Conservation (phyloP, 2,329 filamentous ascomycete species). For the Sporothrix luriei region DNA sequence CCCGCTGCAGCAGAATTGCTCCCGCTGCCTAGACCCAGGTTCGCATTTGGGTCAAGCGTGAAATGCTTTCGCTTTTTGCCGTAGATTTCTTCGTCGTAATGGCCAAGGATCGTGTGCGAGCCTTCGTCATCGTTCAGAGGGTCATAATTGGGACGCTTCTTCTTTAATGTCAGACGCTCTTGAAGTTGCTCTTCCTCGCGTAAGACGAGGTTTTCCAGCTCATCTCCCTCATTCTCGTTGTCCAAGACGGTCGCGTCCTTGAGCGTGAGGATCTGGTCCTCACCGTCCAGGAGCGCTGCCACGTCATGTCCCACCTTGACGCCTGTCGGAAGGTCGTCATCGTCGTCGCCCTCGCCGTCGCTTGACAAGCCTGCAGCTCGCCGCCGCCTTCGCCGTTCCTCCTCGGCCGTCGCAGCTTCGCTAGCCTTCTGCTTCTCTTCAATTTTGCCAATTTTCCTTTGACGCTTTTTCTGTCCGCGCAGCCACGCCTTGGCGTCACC, state of each 20-base stretch:
- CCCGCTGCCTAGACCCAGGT: constrained; percentile 64
- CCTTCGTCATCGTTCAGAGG: constrained; percentile 67
- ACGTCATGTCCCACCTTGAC: constrained; percentile 91
- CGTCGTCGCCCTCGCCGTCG: constrained; percentile 69
- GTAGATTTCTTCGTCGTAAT: constrained; percentile 94
- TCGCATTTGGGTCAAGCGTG: constrained; percentile 78
- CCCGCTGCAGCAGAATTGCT: constrained; percentile 39
- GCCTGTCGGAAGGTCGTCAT: constrained; percentile 73
- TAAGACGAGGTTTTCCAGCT: constrained; percentile 77
- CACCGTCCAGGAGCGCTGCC: constrained; percentile 75
- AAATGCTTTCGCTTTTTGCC: constrained; percentile 89
- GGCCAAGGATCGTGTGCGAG: constrained; percentile 71
- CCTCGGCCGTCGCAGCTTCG: constrained; percentile 65
- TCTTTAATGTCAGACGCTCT: constrained; percentile 82
- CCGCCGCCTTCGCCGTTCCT: constrained; percentile 72
- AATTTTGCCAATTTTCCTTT: constrained; percentile 85
- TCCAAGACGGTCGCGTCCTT: constrained; percentile 87
- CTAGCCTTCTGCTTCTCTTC: constrained; percentile 70
- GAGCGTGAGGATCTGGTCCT: constrained; percentile 90
- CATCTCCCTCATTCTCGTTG: constrained; percentile 84
- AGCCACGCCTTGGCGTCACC: constrained; percentile 85
- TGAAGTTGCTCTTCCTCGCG: constrained; percentile 71
- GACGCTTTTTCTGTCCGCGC: constrained; percentile 84
- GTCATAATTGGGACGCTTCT: constrained; percentile 86
- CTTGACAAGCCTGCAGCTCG: constrained; percentile 46